phyloP scores from a whole-genome alignment of 306 rosid species.

The Albizia julibrissin region DNA sequence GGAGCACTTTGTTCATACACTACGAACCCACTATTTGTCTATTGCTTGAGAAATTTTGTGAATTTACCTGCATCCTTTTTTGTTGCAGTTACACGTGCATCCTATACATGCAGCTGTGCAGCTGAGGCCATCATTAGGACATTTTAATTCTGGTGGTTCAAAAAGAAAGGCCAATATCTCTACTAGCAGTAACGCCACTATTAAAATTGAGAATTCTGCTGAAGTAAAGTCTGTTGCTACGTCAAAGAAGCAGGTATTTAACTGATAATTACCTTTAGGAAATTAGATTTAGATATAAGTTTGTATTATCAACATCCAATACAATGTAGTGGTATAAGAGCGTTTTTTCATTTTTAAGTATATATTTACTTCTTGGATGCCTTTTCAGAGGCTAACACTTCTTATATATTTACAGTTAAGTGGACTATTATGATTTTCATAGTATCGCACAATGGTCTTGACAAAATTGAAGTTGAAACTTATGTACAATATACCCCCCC shows the following conservation, averaged over 20 bases:
- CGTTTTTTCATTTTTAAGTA: not conserved
- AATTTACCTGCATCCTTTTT: conserved; percentile 25
- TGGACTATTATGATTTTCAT: not conserved
- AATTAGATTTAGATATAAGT: not conserved
- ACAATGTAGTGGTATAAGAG: not conserved
- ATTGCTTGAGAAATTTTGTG: conserved; percentile 7
- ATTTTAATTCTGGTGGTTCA: conserved; percentile 59
- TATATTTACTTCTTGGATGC: not conserved
- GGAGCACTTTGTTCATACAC: not conserved
- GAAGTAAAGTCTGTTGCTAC: conserved; percentile 52
- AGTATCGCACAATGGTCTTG: conserved; percentile 8
- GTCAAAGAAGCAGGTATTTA: conserved; percentile 69
- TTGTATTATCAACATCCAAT: not conserved
- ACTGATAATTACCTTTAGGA: not conserved
- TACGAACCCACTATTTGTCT: not conserved
- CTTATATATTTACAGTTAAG: not conserved
- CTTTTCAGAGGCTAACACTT: not conserved
- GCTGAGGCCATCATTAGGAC: conserved; percentile 75
- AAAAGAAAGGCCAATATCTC: conserved; percentile 46
- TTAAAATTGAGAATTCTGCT: conserved; percentile 53
- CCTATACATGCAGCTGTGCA: conserved; percentile 76
- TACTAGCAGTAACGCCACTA: conserved; percentile 45
- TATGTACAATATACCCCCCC: not conserved
- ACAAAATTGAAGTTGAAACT: not conserved
- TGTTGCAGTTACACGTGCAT: conserved; percentile 88